A percentile compares a stretch with the other conserved stretches of the same genome.
phyloP scores from a whole-genome alignment of 2,329 filamentous ascomycete genomes.

The Colletotrichum sp. region DNA sequence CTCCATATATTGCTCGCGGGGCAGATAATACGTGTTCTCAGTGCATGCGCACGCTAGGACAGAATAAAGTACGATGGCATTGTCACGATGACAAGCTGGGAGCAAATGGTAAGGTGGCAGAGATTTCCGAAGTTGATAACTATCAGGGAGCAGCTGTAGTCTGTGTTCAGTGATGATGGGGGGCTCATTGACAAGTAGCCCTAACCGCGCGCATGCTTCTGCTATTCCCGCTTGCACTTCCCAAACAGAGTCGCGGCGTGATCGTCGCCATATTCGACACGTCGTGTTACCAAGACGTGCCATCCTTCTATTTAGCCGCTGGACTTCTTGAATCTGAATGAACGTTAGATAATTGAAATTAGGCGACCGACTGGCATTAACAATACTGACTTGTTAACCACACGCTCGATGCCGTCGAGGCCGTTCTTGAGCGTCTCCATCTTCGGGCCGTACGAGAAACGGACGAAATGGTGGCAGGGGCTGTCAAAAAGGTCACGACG shows the following conservation, averaged over 20 bases:
- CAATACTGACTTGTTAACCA: constrained; percentile 70
- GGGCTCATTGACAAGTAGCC: background rate
- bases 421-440: constrained; percentile 81
- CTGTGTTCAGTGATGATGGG: background rate
- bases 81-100: background rate
- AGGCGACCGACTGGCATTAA: background rate
- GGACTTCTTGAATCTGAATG: background rate
- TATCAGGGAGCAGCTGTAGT: background rate
- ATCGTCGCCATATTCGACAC: background rate
- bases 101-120: background rate
- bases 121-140: background rate
- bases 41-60: background rate
- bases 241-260: background rate
- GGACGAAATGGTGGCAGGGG: constrained; percentile 91
- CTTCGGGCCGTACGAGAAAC: constrained; percentile 82
- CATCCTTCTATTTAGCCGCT: background rate
- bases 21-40: background rate
- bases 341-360: background rate
- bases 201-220: background rate
- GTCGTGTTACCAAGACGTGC: background rate
- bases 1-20: background rate
- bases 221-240: background rate
- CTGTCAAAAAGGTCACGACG: constrained; percentile 91
- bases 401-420: constrained; percentile 82
- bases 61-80: background rate